Percentiles rank a stretch among this genome's conserved stretches.
These are phyloP conservation scores for Wickerhamiella australiensis DNA, from an alignment of 805 yeast species.

Conservation along the genomic window DNA sequence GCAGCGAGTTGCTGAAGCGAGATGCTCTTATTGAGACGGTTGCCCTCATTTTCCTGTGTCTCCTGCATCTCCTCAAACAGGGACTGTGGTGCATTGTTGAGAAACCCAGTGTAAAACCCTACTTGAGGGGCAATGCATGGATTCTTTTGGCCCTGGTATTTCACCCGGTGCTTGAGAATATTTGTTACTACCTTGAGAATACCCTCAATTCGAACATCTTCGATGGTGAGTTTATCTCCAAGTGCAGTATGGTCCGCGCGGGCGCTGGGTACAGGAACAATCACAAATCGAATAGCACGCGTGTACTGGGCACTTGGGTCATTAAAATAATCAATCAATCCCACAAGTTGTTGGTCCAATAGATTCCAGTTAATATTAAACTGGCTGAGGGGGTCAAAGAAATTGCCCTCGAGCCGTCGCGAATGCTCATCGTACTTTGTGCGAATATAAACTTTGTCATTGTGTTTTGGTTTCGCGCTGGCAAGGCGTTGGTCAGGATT, in stretches of 20 bases:
- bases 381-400: constrained; percentile 34
- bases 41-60: constrained; percentile 12
- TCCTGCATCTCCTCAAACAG: constrained; percentile 33
- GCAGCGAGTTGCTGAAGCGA: constrained; percentile 43
- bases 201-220: constrained; percentile 90
- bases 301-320: constrained; percentile 38
- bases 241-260: background rate
- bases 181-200: constrained; percentile 27
- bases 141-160: constrained; percentile 5
- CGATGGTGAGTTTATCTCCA: constrained; percentile 54
- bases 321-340: constrained; percentile 58
- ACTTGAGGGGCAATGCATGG: constrained; percentile 14
- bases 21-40: constrained; percentile 27
- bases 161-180: constrained; percentile 16
- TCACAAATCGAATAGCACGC: constrained; percentile 69
- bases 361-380: constrained; percentile 68
- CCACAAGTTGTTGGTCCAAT: constrained; percentile 83
- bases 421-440: constrained; percentile 68
- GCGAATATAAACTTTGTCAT: constrained; percentile 39
- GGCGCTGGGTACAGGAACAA: constrained; percentile 45
- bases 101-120: constrained; percentile 74
- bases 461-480: constrained; percentile 24
- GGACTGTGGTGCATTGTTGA: constrained; percentile 51
- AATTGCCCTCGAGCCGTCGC: constrained; percentile 44
- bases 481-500: constrained; percentile 14